phyloP scores from a whole-genome alignment of 163 green algal genomes.

The Chlorella variabilis region DNA sequence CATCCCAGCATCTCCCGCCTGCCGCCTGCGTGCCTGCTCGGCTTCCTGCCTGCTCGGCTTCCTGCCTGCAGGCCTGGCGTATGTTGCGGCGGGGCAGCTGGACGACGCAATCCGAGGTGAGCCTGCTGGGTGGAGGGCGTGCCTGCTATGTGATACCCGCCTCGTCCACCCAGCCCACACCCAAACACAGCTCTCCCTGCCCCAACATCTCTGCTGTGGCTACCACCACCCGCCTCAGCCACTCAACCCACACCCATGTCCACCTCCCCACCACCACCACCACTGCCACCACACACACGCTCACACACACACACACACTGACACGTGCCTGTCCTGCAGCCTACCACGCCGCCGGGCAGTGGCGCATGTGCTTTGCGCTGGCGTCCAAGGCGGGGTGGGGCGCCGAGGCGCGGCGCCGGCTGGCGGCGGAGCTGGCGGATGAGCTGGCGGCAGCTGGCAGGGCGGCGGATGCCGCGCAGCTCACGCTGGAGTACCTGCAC shows the following conservation, averaged over 20 bases:
- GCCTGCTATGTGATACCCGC: too few species aligned
- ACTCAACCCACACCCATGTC: neutral
- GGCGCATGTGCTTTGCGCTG: slow-evolving; percentile 74
- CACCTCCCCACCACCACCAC: too few species aligned
- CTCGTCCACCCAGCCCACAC: too few species aligned
- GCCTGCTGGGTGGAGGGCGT: too few species aligned
- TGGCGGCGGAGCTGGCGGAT: slow-evolving; percentile 74
- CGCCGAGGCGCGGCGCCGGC: slow-evolving; percentile 58
- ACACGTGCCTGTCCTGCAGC: neutral
- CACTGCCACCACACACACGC: neutral
- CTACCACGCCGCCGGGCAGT: slow-evolving; percentile 57
- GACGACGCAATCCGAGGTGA: slow-evolving; percentile 58
- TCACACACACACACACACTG: neutral
- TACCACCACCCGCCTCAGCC: neutral
- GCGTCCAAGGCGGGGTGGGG: slow-evolving; percentile 64
- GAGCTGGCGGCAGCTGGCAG: slow-evolving; percentile 57
- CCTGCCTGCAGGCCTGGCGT: slow-evolving; percentile 78
- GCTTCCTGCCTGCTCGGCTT: too few species aligned
- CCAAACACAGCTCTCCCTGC: too few species aligned
- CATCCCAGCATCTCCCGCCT: too few species aligned
- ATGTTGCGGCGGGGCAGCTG: slow-evolving; percentile 58
- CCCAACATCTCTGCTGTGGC: too few species aligned
- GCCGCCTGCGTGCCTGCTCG: neutral
- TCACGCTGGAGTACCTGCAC: slow-evolving; percentile 69
- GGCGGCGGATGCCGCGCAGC: slow-evolving; percentile 67